Conservation (phyloP, 768 basidiomycete genomes). For the Leccinellum albellum region DNA sequence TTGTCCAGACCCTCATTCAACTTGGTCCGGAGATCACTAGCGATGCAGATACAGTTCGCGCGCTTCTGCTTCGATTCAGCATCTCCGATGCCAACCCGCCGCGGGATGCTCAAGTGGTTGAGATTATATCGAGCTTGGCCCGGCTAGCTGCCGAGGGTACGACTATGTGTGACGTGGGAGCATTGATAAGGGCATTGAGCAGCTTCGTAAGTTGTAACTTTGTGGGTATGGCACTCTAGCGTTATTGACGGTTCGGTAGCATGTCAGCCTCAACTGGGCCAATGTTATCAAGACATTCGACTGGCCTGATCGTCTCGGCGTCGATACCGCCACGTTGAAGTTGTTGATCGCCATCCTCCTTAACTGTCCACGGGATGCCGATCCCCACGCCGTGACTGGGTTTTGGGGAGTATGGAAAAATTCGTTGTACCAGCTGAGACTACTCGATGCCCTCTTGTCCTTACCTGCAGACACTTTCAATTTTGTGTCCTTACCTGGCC, state of each 20-base stretch:
- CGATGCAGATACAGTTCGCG: constrained; percentile 66
- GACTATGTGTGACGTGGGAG: constrained; percentile 67
- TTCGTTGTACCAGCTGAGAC: constrained; percentile 76
- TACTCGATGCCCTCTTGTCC: constrained; percentile 85
- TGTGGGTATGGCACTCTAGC: neutral
- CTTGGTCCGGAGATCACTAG: constrained; percentile 77
- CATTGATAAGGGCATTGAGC: constrained; percentile 67
- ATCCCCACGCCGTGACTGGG: constrained; percentile 75
- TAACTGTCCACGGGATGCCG: constrained; percentile 72
- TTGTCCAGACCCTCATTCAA: constrained; percentile 73
- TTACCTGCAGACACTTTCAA: constrained; percentile 90
- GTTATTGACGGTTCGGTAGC: constrained; percentile 38
- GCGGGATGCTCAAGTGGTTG: constrained; percentile 63
- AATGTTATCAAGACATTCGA: constrained; percentile 84
- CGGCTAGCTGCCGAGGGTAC: constrained; percentile 71
- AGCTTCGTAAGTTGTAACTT: constrained; percentile 58
- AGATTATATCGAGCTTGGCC: constrained; percentile 65
- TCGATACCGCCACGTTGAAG: constrained; percentile 87
- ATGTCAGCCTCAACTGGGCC: constrained; percentile 71
- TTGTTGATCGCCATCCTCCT: constrained; percentile 84
- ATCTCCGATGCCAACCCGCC: constrained; percentile 71
- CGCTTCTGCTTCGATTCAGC: constrained; percentile 70
- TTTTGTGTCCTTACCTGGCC: constrained; percentile 83
- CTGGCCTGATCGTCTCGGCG: constrained; percentile 74
- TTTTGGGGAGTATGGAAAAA: constrained; percentile 89